These are phyloP conservation scores for Sinapis alba DNA, from an alignment of 441 rosid genomes.

Conservation along the genomic window DNA sequence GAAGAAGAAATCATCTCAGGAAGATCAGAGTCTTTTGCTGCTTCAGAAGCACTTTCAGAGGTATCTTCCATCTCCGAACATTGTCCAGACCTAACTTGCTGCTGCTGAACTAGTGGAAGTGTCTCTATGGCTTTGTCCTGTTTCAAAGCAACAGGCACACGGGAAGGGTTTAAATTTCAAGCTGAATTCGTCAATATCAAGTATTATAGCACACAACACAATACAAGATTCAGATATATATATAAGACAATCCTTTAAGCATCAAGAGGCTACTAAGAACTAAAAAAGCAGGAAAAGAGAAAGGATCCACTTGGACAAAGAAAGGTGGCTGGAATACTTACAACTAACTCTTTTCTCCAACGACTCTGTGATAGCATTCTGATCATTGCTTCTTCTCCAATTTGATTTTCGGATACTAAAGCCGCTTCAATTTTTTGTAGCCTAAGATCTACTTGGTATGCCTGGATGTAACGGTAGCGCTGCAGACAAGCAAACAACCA, in stretches of 20 bases:
- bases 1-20: slow-evolving; percentile 44
- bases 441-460: slow-evolving; percentile 69
- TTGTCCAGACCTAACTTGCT: slow-evolving; percentile 59
- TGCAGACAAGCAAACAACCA: slow-evolving; percentile 45
- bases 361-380: slow-evolving; percentile 64
- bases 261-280: slow-evolving; percentile 7
- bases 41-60: slow-evolving; percentile 49
- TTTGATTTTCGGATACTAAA: slow-evolving; percentile 47
- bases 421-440: slow-evolving; percentile 71
- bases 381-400: slow-evolving; percentile 51
- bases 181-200: neutral
- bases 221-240: neutral
- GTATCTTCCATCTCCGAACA: slow-evolving; percentile 40
- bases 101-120: slow-evolving; percentile 74
- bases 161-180: neutral
- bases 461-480: slow-evolving; percentile 88
- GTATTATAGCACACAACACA: too few species aligned
- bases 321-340: slow-evolving; percentile 50
- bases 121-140: slow-evolving; percentile 73
- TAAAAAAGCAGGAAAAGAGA: neutral
- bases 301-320: slow-evolving; percentile 18
- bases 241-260: neutral
- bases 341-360: slow-evolving; percentile 77
- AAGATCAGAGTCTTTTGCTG: slow-evolving; percentile 40
- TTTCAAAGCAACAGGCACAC: slow-evolving; percentile 29